A percentile compares a stretch with the other conserved stretches of the same genome.
These are phyloP conservation scores for Cladophialophora psammophila DNA, from an alignment of 2,329 filamentous ascomycete species.

Conservation along the genomic window DNA sequence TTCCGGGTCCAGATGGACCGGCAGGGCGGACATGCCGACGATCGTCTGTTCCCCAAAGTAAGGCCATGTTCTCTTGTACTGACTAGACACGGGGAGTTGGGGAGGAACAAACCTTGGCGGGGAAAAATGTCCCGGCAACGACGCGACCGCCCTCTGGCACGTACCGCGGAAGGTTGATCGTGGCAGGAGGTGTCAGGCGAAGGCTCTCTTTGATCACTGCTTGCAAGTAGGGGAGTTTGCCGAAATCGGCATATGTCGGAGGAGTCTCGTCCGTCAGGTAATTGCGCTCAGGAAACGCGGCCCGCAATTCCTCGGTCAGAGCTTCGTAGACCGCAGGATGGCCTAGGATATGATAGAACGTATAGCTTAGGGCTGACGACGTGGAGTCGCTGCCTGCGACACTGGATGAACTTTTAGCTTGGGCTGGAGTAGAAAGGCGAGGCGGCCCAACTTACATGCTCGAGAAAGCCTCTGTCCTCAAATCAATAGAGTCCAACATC, in stretches of 20 bases:
- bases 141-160: constrained; percentile 8
- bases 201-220: constrained; percentile 17
- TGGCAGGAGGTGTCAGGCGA: constrained; percentile 14
- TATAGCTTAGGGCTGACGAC: constrained; percentile 11
- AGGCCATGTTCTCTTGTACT: too few relatives aligned
- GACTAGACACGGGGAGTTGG: too few relatives aligned
- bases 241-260: constrained; percentile 13
- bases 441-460: neutral
- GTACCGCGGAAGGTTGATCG: constrained; percentile 15
- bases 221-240: constrained; percentile 14
- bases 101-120: neutral
- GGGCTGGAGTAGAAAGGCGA: neutral
- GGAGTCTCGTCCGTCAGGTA: constrained; percentile 2
- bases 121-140: constrained; percentile 2
- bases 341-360: constrained; percentile 11
- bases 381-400: neutral
- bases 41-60: neutral
- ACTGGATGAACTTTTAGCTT: neutral
- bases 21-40: constrained; percentile 1
- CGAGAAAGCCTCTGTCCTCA: neutral
- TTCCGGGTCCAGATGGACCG: constrained; percentile 8
- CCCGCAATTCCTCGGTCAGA: constrained; percentile 9
- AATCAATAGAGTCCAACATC: neutral
- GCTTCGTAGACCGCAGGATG: constrained; percentile 10
- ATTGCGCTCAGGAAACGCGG: neutral